These are phyloP conservation scores for Aureobasidium subglaciale DNA, from an alignment of 2,329 filamentous ascomycete genomes.

Conservation along the genomic window DNA sequence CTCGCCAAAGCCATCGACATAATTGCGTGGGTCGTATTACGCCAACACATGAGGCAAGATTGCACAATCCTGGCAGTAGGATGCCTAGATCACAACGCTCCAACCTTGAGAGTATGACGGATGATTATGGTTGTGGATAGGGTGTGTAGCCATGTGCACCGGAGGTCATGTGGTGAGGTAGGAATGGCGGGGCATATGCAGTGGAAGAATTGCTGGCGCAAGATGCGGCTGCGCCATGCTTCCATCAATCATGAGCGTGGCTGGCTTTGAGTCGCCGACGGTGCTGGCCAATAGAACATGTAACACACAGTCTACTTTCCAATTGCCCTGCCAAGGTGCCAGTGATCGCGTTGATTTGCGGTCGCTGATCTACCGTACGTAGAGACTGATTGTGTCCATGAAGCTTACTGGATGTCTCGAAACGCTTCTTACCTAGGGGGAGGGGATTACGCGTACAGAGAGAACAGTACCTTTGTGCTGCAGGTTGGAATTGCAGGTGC, in stretches of 20 bases:
- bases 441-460: neutral
- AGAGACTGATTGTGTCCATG: neutral
- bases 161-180: neutral
- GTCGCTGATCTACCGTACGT: neutral
- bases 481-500: neutral
- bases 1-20: neutral
- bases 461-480: neutral
- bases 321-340: neutral
- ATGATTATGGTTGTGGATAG: neutral
- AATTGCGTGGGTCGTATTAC: neutral
- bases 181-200: slow-evolving; percentile 1
- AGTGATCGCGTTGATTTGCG: neutral
- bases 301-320: neutral
- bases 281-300: slow-evolving; percentile 1
- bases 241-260: neutral
- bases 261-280: neutral
- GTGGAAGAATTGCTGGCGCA: neutral
- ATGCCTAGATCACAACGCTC: neutral
- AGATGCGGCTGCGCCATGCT: slow-evolving; percentile 2
- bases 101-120: neutral
- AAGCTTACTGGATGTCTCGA: neutral
- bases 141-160: neutral
- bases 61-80: neutral
- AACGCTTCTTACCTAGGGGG: neutral
- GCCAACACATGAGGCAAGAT: slow-evolving; percentile 5